phyloP scores from a whole-genome alignment of 768 basidiomycete genomes.

The Naganishia vishniacii region DNA sequence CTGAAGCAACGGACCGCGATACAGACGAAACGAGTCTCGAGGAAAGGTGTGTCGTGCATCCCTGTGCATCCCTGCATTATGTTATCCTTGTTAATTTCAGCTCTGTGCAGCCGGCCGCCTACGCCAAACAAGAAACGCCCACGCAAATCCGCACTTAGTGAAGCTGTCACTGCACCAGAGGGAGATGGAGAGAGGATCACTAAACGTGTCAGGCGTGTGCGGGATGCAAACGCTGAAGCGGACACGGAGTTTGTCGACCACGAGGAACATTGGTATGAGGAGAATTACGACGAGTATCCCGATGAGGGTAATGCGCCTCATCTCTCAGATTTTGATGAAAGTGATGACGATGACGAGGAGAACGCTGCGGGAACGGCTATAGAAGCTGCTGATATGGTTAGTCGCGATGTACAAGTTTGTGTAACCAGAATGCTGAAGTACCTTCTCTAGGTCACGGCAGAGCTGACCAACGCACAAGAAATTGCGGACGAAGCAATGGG shows the following conservation, averaged over 20 bases:
- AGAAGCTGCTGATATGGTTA: slow-evolving; percentile 9
- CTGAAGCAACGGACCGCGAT: slow-evolving; percentile 15
- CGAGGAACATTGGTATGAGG: slow-evolving; percentile 20
- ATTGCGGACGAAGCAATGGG: neutral
- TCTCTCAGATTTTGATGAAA: slow-evolving; percentile 25
- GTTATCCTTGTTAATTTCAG: no score
- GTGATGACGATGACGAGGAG: slow-evolving; percentile 29
- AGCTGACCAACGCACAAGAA: neutral
- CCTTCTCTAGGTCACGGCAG: neutral
- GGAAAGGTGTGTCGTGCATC: neutral
- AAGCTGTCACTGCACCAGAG: neutral
- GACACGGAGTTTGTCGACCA: slow-evolving; percentile 26
- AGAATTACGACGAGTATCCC: slow-evolving; percentile 27
- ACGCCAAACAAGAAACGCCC: slow-evolving; percentile 22
- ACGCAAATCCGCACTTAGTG: slow-evolving; percentile 18
- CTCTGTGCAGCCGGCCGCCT: slow-evolving; percentile 15
- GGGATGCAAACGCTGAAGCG: slow-evolving; percentile 7
- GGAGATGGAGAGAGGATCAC: slow-evolving; percentile 9
- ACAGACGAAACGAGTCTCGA: slow-evolving; percentile 9
- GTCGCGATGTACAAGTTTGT: neutral
- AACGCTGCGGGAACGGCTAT: slow-evolving; percentile 16
- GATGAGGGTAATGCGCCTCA: slow-evolving; percentile 27
- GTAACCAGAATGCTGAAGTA: no score
- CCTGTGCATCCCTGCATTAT: neutral
- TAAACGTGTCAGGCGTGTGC: slow-evolving; percentile 16